Base-by-base conservation (phyloP, 2,329 filamentous ascomycete species). In the Sporothrix curviconia region DNA sequence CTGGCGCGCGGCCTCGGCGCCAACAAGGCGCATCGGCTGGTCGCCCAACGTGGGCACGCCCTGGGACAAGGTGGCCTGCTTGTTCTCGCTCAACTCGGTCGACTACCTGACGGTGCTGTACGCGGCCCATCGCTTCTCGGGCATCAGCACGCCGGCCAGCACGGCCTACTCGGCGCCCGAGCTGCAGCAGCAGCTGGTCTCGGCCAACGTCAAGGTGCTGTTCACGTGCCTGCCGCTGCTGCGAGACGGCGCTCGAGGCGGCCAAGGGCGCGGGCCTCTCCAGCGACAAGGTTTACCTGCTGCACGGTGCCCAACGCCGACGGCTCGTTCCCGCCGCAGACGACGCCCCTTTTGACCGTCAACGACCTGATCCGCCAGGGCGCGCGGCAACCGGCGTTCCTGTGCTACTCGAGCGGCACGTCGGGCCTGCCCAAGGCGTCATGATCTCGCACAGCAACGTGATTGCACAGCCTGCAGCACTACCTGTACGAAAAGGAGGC, bases 371-470 rank as follows among this genome's bases (percentile, higher is more conserved):
- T 89, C 54, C 70, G 82, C 1, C 77, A 84, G 60, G 82, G 80
- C 12, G 76, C 78, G 50, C 80, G 77, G 57, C 80, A 81, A 63
- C 81, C 81, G 3, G 82, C 85, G 0, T 88, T 86, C 65, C 73
- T 90, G 44, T 87, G 83, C 70, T 87, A 85, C 68, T 86, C 83
- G 0, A 85, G 81, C 66, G 85, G 85, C 15, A 89, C 85, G 2
- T 86, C 84, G 2, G 85, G 85, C 2, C 70, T 87, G 43, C 85
- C 85, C 30, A 89, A 83, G 87, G 84, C 51, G 87, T 90, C 25
- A 90, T 87, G 84, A 87, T 91, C 53, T 83, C 86, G 5, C 87
- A 91, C 68, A 74, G 75, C 25, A 90, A 90, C 63, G 82, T 90
- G 15, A 90, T 91, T 50, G 80, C 86, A 91, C 66, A 78, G 80